Evolutionary conservation across 2,329 filamentous ascomycete genomes (phyloP).

Genomic region (Aureobasidium namibiae): DNA sequence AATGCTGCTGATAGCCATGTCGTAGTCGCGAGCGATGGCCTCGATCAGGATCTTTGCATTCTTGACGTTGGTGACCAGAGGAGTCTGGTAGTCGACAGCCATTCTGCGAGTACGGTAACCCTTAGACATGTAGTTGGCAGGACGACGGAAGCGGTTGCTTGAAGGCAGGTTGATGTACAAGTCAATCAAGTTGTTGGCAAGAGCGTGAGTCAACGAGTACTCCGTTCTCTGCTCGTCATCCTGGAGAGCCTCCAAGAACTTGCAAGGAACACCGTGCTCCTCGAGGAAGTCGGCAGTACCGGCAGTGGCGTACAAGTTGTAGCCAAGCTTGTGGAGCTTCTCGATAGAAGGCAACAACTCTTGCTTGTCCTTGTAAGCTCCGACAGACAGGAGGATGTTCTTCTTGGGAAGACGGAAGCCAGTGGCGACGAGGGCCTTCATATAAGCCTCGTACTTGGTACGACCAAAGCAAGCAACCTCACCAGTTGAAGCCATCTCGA

Average conservation of each 20-base stretch:
- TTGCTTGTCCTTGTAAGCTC: conserved; percentile 94
- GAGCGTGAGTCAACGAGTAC: conserved; percentile 92
- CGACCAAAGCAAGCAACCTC: conserved; percentile 94
- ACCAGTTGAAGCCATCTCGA: conserved; percentile 98
- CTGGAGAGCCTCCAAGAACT: conserved; percentile 80
- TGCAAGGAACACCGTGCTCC: conserved; percentile 83
- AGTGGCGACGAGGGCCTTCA: conserved; percentile 91
- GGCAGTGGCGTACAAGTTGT: conserved; percentile 90
- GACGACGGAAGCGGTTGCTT: conserved; percentile 91
- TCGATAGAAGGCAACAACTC: conserved; percentile 91
- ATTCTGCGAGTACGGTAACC: conserved; percentile 94
- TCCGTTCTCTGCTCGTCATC: conserved; percentile 84
- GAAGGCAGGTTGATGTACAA: conserved; percentile 99
- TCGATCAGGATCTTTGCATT: conserved; percentile 97
- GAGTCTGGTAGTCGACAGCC: conserved; percentile 97
- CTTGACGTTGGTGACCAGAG: conserved; percentile 97
- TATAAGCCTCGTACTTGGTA: conserved; percentile 95
- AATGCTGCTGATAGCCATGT: conserved; percentile 70
- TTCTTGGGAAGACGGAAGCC: conserved; percentile 94
- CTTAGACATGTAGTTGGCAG: conserved; percentile 97
- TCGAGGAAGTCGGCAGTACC: conserved; percentile 95
- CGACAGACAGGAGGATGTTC: conserved; percentile 91
- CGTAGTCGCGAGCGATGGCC: conserved; percentile 81
- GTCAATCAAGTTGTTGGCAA: conserved; percentile 96
- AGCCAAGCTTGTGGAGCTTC: conserved; percentile 84